A percentile compares a stretch with the other conserved stretches of the same genome.
Conservation (phyloP, 2,329 filamentous ascomycete genomes). For the Alternaria panax region DNA sequence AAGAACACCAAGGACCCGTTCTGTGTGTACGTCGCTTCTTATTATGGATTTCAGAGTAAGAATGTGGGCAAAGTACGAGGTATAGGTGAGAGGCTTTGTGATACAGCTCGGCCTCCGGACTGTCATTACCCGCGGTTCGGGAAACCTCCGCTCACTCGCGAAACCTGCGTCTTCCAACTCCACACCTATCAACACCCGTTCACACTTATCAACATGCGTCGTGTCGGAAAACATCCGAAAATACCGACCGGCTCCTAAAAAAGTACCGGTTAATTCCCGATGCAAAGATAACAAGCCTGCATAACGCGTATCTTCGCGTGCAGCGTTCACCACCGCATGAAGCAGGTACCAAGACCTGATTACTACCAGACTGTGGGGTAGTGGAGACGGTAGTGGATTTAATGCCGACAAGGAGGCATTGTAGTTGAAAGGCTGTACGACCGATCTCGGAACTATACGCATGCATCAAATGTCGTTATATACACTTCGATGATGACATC, state of each 20-base stretch:
- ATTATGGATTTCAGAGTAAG: too few relatives aligned
- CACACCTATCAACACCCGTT: not conserved
- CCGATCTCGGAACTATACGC: constrained; percentile 8
- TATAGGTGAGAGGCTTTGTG: too few relatives aligned
- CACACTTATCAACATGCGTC: not conserved
- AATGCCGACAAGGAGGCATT: not conserved
- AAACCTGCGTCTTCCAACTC: not conserved
- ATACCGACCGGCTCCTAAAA: not conserved
- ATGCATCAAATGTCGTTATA: not conserved
- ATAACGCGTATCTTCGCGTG: not conserved
- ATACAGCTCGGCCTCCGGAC: not conserved
- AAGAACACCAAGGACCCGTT: too few relatives aligned
- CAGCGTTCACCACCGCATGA: not conserved
- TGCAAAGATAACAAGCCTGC: not conserved
- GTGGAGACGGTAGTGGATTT: not conserved
- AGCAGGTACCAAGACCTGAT: constrained; percentile 13
- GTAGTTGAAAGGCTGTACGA: not conserved
- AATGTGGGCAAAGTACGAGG: too few relatives aligned
- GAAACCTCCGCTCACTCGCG: not conserved
- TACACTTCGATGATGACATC: not conserved
- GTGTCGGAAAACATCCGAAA: not conserved
- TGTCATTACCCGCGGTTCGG: not conserved
- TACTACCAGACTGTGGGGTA: not conserved
- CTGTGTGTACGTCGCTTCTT: too few relatives aligned
- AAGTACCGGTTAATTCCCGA: not conserved